Conservation (phyloP, 1,284 basidiomycete genomes). For the Cerioporus squamosus region DNA sequence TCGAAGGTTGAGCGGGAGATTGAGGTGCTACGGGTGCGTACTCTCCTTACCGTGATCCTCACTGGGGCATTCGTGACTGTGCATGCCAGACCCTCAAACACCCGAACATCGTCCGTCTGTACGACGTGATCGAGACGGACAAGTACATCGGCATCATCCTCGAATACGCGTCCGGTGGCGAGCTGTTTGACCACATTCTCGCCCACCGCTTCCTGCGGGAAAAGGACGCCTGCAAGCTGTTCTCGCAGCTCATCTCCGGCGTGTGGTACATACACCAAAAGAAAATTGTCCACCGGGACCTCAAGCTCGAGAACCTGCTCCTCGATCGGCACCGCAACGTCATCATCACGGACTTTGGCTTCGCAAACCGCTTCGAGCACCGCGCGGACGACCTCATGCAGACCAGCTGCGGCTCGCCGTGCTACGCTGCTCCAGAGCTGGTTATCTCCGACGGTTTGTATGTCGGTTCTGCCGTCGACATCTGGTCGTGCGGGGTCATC, state of each 20-base stretch:
- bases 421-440: slow-evolving; percentile 99
- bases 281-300: slow-evolving; percentile 98
- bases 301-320: slow-evolving; percentile 98
- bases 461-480: slow-evolving; percentile 98
- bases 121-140: slow-evolving; percentile 99
- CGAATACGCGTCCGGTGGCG: slow-evolving; percentile 97
- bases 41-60: slow-evolving; percentile 16
- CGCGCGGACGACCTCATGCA: slow-evolving; percentile 96
- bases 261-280: slow-evolving; percentile 99
- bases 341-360: slow-evolving; percentile 99
- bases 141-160: slow-evolving; percentile 99
- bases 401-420: slow-evolving; percentile 96
- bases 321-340: slow-evolving; percentile 98
- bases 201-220: slow-evolving; percentile 98
- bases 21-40: slow-evolving; percentile 88
- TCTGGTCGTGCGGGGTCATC: slow-evolving; percentile 99
- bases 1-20: slow-evolving; percentile 98
- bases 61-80: slow-evolving; percentile 5
- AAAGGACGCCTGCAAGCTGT: slow-evolving; percentile 93
- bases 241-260: slow-evolving; percentile 97
- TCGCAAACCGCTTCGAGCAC: slow-evolving; percentile 97
- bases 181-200: slow-evolving; percentile 98
- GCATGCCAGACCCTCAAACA: slow-evolving; percentile 85
- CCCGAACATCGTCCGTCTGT: slow-evolving; percentile 97
- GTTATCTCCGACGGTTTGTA: slow-evolving; percentile 98